These are phyloP conservation scores for Xenoacremonium recifei DNA, from an alignment of 2,329 filamentous ascomycete species.

Conservation along the genomic window DNA sequence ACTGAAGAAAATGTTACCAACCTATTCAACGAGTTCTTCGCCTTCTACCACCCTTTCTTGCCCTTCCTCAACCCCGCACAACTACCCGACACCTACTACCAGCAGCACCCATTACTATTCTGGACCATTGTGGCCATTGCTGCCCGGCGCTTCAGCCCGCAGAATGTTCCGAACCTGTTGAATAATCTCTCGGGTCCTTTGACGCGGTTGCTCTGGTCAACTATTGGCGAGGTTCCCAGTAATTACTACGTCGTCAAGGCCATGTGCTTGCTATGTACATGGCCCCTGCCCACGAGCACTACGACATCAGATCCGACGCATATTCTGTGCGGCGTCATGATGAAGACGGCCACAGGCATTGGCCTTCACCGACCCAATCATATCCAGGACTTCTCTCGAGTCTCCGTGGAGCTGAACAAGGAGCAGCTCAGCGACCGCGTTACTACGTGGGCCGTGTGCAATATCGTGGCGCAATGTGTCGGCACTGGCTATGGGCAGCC, in stretches of 20 bases:
- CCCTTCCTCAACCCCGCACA: constrained; percentile 69
- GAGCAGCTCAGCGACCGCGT: constrained; percentile 78
- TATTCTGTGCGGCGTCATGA: constrained; percentile 79
- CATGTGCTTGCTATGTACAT: constrained; percentile 75
- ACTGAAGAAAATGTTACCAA: constrained; percentile 61
- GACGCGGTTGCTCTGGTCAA: constrained; percentile 72
- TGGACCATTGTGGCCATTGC: constrained; percentile 80
- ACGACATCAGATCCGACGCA: constrained; percentile 79
- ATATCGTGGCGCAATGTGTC: constrained; percentile 77
- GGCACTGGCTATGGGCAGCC: constrained; percentile 84
- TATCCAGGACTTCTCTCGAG: constrained; percentile 78
- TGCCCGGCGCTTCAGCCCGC: constrained; percentile 63
- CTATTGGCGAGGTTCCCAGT: constrained; percentile 73
- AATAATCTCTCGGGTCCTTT: constrained; percentile 66
- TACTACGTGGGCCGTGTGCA: constrained; percentile 81
- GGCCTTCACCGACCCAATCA: constrained; percentile 78
- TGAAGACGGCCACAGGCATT: constrained; percentile 82
- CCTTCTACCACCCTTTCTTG: constrained; percentile 73
- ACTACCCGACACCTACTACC: constrained; percentile 70
- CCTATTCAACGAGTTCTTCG: constrained; percentile 74
- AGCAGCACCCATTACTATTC: constrained; percentile 78
- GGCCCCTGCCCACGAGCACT: constrained; percentile 80
- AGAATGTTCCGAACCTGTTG: constrained; percentile 59
- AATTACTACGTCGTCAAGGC: constrained; percentile 81
- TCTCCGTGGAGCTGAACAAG: constrained; percentile 71